phyloP scores from a whole-genome alignment of 2,329 filamentous ascomycete species.

The Penicillium concentricum region DNA sequence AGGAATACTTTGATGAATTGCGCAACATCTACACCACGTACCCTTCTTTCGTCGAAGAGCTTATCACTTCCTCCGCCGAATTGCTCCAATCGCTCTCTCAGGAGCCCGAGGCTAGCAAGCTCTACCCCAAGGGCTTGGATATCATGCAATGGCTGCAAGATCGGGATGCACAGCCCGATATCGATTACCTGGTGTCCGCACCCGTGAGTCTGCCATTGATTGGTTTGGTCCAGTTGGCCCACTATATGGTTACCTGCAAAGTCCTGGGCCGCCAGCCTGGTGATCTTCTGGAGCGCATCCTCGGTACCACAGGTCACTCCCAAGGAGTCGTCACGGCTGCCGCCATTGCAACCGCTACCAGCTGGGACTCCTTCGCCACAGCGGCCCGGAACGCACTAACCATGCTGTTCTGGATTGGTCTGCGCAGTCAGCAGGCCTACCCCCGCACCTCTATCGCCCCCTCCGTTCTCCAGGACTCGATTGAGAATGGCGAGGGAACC shows the following conservation, averaged over 20 bases:
- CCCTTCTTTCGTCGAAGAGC: conserved; percentile 81
- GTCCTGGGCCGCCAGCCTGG: conserved; percentile 86
- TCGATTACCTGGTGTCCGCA: conserved; percentile 90
- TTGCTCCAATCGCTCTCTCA: conserved; percentile 81
- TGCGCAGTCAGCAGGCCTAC: conserved; percentile 95
- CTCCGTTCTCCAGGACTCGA: conserved; percentile 84
- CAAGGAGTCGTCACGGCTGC: conserved; percentile 94
- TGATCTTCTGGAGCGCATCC: conserved; percentile 77
- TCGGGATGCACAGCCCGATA: conserved; percentile 84
- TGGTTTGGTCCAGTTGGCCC: conserved; percentile 90
- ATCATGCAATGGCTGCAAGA: conserved; percentile 91
- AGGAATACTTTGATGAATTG: conserved; percentile 98
- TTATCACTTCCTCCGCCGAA: conserved; percentile 77
- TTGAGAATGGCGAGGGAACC: conserved; percentile 89
- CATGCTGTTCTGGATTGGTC: conserved; percentile 97
- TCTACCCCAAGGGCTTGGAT: conserved; percentile 96
- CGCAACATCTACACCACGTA: conserved; percentile 90
- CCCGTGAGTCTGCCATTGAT: conserved; percentile 96
- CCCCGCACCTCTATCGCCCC: conserved; percentile 92
- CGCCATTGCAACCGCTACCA: conserved; percentile 82
- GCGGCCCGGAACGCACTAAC: conserved; percentile 78
- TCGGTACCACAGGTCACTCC: conserved; percentile 91
- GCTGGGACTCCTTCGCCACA: conserved; percentile 88
- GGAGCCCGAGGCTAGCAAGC: conserved; percentile 84
- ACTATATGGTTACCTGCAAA: conserved; percentile 93